phyloP scores from a whole-genome alignment of 2,329 filamentous ascomycete genomes.

The Ceratocystiopsis brevicomis region DNA sequence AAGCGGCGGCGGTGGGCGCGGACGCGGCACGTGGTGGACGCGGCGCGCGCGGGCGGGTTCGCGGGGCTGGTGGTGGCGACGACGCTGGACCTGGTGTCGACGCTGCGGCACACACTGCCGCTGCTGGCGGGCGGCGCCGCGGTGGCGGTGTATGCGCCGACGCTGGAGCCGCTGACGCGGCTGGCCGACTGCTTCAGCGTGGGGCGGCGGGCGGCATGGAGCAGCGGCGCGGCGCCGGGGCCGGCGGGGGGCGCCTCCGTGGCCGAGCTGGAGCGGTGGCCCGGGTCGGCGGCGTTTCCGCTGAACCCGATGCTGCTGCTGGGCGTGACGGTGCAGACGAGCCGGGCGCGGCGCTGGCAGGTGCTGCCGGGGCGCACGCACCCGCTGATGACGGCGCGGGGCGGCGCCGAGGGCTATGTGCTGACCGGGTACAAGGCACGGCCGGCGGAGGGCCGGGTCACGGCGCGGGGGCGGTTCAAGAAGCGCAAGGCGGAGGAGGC shows the following conservation, averaged over 20 bases:
- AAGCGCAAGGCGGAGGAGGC: conserved; percentile 29
- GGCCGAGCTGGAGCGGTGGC: conserved; percentile 31
- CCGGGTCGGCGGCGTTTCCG: conserved; percentile 56
- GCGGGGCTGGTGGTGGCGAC: conserved; percentile 69
- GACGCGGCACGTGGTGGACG: conserved; percentile 52
- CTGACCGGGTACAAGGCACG: conserved; percentile 69
- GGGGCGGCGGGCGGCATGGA: conserved; percentile 57
- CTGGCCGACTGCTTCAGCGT: conserved; percentile 75
- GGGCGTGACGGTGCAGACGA: conserved; percentile 63
- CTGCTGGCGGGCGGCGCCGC: conserved; percentile 68
- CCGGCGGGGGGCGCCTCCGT: too few relatives aligned
- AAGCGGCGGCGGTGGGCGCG: conserved; percentile 72
- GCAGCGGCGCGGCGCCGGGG: conserved; percentile 27
- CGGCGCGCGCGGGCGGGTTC: conserved; percentile 57
- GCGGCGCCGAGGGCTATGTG: conserved; percentile 77
- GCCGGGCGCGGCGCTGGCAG: conserved; percentile 66
- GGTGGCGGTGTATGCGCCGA: conserved; percentile 69
- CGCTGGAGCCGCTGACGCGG: conserved; percentile 57
- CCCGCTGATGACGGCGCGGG: conserved; percentile 76
- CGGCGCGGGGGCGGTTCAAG: conserved; percentile 65
- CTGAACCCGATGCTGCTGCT: conserved; percentile 73
- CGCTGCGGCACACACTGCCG: conserved; percentile 59
- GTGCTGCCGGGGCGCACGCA: conserved; percentile 83
- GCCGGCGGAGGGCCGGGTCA: conserved; percentile 60
- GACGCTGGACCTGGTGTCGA: conserved; percentile 59